Evolutionary conservation across 2,329 filamentous ascomycete species (phyloP).

Genomic region (Alternaria arborescens): DNA sequence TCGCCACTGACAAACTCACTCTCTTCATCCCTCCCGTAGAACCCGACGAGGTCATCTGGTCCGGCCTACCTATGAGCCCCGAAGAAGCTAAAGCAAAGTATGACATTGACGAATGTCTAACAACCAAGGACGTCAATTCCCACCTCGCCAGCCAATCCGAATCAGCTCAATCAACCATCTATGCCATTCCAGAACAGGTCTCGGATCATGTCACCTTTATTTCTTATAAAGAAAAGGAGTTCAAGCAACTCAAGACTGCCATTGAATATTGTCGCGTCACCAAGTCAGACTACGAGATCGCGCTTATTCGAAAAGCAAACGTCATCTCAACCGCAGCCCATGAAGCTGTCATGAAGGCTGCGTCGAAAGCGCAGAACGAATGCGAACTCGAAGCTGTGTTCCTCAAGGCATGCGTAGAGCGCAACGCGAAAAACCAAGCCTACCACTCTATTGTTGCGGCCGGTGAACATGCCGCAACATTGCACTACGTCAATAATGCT

Average conservation of each 20-base stretch:
- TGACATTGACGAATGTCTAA: conserved; percentile 73
- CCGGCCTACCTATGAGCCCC: conserved; percentile 80
- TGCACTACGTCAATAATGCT: conserved; percentile 78
- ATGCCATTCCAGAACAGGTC: conserved; percentile 81
- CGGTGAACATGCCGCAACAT: conserved; percentile 80
- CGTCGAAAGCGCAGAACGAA: conserved; percentile 75
- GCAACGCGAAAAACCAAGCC: conserved; percentile 81
- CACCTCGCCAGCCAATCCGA: conserved; percentile 67
- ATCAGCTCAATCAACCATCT: conserved; percentile 64
- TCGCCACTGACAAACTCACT: conserved; percentile 74
- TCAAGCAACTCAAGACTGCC: conserved; percentile 64
- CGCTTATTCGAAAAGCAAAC: conserved; percentile 82
- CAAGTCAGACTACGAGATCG: conserved; percentile 87
- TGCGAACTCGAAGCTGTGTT: conserved; percentile 84
- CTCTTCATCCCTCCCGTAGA: conserved; percentile 92
- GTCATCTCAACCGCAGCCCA: conserved; percentile 81
- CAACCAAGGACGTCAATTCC: conserved; percentile 77
- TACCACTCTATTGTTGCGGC: conserved; percentile 87
- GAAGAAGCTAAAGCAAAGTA: conserved; percentile 77
- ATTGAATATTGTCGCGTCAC: conserved; percentile 83
- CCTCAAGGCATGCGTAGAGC: conserved; percentile 75
- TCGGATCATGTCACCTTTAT: conserved; percentile 76
- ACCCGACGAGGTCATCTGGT: conserved; percentile 92
- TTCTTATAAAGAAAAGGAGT: conserved; percentile 71
- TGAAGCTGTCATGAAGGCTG: conserved; percentile 70